Conservation (phyloP, 768 basidiomycete genomes). For the Mycena vitilis region DNA sequence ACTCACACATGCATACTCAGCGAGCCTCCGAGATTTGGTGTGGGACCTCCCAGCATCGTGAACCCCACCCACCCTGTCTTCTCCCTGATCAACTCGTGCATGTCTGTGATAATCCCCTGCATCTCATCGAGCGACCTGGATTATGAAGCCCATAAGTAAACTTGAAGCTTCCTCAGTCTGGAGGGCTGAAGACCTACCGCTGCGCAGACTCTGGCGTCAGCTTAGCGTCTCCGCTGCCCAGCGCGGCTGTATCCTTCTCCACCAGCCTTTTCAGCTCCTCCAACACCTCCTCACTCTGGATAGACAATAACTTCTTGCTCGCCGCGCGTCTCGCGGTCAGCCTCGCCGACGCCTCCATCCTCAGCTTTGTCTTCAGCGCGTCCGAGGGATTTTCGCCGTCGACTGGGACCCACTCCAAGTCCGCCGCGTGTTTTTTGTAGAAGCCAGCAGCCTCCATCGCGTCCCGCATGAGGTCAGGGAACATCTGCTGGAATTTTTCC, state of each 20-base stretch:
- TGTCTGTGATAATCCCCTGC: not conserved
- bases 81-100: not conserved
- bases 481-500: constrained; percentile 9
- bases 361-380: not conserved
- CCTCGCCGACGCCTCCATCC: not conserved
- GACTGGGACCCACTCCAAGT: not conserved
- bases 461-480: not conserved
- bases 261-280: not conserved
- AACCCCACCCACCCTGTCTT: constrained; percentile 15
- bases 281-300: not conserved
- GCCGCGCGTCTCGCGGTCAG: not conserved
- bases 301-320: not conserved
- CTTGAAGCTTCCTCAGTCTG: too few relatives aligned
- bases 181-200: not conserved
- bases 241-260: not conserved
- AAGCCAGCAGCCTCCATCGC: not conserved
- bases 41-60: constrained; percentile 12
- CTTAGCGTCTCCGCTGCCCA: too few relatives aligned
- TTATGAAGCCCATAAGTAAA: too few relatives aligned
- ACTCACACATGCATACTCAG: constrained; percentile 15
- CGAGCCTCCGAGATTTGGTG: not conserved
- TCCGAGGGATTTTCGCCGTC: not conserved
- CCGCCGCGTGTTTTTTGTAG: not conserved
- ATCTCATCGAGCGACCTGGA: constrained; percentile 11
- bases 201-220: constrained; percentile 8